Evolutionary conservation across 2,329 filamentous ascomycete species (phyloP), one percentile per base, ranked within the genome.

Genomic region (Zalaria sp.): DNA sequence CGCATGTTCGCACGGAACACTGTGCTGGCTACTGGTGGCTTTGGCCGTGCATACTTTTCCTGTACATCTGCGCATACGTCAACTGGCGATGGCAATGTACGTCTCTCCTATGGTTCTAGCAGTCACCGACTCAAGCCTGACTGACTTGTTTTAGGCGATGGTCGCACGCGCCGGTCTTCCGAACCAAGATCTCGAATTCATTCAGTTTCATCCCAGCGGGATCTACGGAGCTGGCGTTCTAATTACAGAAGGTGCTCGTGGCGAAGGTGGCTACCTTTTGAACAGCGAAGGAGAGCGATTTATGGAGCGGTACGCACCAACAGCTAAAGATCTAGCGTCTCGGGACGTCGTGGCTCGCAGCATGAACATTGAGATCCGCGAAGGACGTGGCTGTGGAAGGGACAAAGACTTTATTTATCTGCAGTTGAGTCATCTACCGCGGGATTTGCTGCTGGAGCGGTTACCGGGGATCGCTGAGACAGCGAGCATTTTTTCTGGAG

Each of bases 251-350:
- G 67, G 67, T 4, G 65, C 67, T 10, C 58, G 67, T 37, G 67
- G 67, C 27, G 67, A 70, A 55, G 67, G 67, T 31, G 67, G 67
- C 18, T 70, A 68, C 43, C 59, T 70, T 1, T 57, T 70, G n/a
- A 71, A 70, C 48, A 51, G 52, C 7, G 54, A 67, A 50, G 67
- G 67, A 38, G 67, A 71, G 46, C 57, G 65, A 25, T 71, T 71
- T 44, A 70, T 71, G 67, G 63, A 70, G 45, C 58, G 66, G n/a
- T 71, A 71, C 42, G 66, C 67, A 3, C 67, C 67, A 4, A 68
- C 65, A 10, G 66, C 67, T 0, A 69, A 69, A 47, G 67, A 70
- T 44, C 59, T 71, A 5, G 67, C 67, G 26, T 66, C 62, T 2
- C 53, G 66, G 45, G 67, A 71, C 36, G 67, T 69, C 2, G 66